These are phyloP conservation scores for Trichosporon ovoides DNA, from an alignment of 1,284 basidiomycete species.

Conservation along the genomic window DNA sequence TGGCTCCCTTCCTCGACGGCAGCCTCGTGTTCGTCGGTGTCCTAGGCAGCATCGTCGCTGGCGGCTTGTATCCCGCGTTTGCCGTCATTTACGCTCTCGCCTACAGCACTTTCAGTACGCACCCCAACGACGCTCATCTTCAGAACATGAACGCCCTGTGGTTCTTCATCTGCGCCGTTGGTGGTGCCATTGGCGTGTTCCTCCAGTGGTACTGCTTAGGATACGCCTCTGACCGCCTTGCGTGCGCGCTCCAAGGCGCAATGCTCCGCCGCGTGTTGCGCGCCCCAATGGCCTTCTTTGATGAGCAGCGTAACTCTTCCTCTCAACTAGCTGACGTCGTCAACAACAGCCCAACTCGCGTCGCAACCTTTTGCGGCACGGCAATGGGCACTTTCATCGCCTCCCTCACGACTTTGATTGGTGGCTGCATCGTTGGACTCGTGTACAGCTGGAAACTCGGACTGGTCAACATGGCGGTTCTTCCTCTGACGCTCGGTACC, in stretches of 20 bases:
- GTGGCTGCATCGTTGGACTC: not conserved
- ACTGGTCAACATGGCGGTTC: not conserved
- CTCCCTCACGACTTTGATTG: not conserved
- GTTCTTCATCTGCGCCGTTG: not conserved
- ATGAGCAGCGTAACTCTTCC: not conserved
- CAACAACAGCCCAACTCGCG: not conserved
- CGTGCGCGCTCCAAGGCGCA: not conserved
- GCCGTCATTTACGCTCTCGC: not conserved
- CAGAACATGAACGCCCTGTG: not conserved
- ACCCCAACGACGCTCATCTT: not conserved
- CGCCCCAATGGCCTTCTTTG: not conserved
- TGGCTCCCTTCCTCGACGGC: not conserved
- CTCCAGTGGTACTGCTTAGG: not conserved
- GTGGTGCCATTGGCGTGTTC: not conserved
- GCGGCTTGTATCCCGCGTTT: not conserved
- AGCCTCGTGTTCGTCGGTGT: not conserved
- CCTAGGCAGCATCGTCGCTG: not conserved
- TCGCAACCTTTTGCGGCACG: not conserved
- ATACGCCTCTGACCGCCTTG: not conserved
- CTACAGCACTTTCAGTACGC: not conserved
- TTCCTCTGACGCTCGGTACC: not conserved
- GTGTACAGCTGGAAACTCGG: conserved; percentile 1
- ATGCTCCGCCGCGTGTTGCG: not conserved
- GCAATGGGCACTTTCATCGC: not conserved
- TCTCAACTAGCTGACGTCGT: not conserved